A percentile compares a stretch with the other conserved stretches of the same genome.
Evolutionary conservation across 2,329 filamentous ascomycete species (phyloP).

Genomic region (Claviceps fusiformis): DNA sequence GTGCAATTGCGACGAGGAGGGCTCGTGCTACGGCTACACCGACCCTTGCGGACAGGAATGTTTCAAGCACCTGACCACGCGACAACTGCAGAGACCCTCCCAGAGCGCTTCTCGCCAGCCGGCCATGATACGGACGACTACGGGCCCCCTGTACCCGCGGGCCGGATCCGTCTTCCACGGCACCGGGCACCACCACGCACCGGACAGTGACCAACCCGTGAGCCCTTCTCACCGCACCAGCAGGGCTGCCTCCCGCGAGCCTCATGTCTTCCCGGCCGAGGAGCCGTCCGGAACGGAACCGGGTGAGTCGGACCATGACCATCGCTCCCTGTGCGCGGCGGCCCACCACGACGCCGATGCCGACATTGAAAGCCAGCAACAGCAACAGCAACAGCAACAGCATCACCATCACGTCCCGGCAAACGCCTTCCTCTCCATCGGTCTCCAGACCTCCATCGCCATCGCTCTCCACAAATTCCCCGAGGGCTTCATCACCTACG

Average conservation of each 20-base stretch:
- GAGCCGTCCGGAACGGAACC: slow-evolving; percentile 11
- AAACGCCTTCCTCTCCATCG: slow-evolving; percentile 86
- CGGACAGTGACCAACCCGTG: slow-evolving; percentile 14
- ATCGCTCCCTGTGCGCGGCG: slow-evolving; percentile 13
- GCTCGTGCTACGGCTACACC: slow-evolving; percentile 49
- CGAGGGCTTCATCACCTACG: slow-evolving; percentile 78
- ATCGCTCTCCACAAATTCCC: slow-evolving; percentile 95
- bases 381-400: slow-evolving; percentile 51
- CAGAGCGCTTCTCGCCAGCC: slow-evolving; percentile 19
- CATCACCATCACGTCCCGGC: slow-evolving; percentile 93
- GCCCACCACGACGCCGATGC: slow-evolving; percentile 26
- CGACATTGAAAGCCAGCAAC: slow-evolving; percentile 21
- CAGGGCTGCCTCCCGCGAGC: slow-evolving; percentile 26
- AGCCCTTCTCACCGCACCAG: slow-evolving; percentile 23
- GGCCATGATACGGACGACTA: slow-evolving; percentile 28
- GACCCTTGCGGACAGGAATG: slow-evolving; percentile 54
- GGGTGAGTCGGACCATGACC: slow-evolving; percentile 11
- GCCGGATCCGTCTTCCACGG: slow-evolving; percentile 14
- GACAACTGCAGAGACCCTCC: slow-evolving; percentile 13
- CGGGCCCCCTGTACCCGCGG: slow-evolving; percentile 19
- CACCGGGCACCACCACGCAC: slow-evolving; percentile 13
- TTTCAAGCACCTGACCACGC: slow-evolving; percentile 41
- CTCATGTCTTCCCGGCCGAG: slow-evolving; percentile 15
- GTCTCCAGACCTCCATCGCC: slow-evolving; percentile 89
- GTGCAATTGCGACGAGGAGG: slow-evolving; percentile 44